phyloP scores from a whole-genome alignment of 139 green algal genomes.

The Astrephomene gubernaculifera region DNA sequence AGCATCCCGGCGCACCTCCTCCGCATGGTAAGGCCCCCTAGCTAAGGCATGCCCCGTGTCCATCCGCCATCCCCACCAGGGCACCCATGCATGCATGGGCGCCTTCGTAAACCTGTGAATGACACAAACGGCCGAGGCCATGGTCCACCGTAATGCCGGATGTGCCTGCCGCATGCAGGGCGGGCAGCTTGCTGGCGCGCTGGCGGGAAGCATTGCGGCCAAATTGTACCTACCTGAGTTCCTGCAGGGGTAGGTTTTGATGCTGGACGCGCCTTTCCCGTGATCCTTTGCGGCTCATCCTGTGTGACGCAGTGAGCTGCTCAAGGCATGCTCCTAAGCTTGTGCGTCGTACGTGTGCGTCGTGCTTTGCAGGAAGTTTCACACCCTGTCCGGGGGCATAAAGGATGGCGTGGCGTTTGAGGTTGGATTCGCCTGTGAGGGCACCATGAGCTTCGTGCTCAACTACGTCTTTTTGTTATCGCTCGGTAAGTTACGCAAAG shows the following conservation, averaged over 20 bases:
- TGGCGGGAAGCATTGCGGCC: conserved; percentile 38
- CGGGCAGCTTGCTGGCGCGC: conserved; percentile 47
- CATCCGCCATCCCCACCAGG: no score
- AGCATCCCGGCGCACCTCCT: conserved; percentile 17
- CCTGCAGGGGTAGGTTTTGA: conserved; percentile 54
- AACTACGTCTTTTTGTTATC: conserved; percentile 43
- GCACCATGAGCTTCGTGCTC: conserved; percentile 40
- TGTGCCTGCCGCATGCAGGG: conserved; percentile 6
- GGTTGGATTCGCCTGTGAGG: conserved; percentile 26
- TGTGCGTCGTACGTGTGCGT: no score
- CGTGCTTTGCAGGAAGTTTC: conserved; percentile 29
- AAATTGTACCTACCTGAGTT: conserved; percentile 37
- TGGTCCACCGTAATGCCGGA: no score
- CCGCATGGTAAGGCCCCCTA: conserved; percentile 52
- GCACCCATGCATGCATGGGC: no score
- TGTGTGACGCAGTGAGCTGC: no score
- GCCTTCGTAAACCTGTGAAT: no score
- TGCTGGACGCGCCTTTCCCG: no score
- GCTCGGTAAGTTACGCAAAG: conserved; percentile 1
- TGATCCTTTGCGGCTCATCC: no score
- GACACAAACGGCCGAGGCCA: no score
- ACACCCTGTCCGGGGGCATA: conserved; percentile 32
- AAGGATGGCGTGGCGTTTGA: conserved; percentile 39
- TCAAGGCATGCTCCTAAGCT: no score
- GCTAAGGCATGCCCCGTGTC: no score